Conservation (phyloP, 345 rosid genomes). For the Citrus medica region DNA sequence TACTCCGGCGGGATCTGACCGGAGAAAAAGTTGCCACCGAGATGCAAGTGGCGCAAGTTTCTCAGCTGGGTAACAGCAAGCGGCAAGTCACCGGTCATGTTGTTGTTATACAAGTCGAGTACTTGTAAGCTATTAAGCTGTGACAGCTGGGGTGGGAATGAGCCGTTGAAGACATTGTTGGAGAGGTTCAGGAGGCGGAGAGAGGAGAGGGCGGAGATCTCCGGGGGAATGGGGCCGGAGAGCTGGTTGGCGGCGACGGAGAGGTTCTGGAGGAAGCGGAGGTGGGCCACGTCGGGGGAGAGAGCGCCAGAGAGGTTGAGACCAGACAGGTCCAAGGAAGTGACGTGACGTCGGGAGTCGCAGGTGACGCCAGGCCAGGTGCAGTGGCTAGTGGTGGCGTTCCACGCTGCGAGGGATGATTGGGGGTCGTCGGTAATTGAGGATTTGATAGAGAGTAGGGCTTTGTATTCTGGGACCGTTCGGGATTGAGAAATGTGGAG, state of each 20-base stretch:
- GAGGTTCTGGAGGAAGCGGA: slow-evolving; percentile 58
- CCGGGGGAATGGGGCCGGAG: slow-evolving; percentile 67
- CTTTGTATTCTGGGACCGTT: slow-evolving; percentile 53
- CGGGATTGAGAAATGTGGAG: slow-evolving; percentile 44
- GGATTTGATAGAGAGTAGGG: slow-evolving; percentile 75
- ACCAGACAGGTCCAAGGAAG: slow-evolving; percentile 56
- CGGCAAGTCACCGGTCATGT: slow-evolving; percentile 75
- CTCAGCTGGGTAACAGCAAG: slow-evolving; percentile 56
- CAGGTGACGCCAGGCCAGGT: slow-evolving; percentile 69
- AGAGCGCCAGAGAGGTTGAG: slow-evolving; percentile 71
- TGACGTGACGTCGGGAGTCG: slow-evolving; percentile 66
- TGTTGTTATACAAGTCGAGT: slow-evolving; percentile 91
- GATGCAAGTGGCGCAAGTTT: slow-evolving; percentile 71
- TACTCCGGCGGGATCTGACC: slow-evolving; percentile 73
- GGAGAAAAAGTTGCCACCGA: slow-evolving; percentile 79
- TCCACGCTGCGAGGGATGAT: slow-evolving; percentile 64
- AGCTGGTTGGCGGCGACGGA: slow-evolving; percentile 55
- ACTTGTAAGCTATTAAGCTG: slow-evolving; percentile 57
- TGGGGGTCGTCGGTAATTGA: slow-evolving; percentile 56
- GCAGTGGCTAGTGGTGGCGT: slow-evolving; percentile 46
- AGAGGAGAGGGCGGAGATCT: slow-evolving; percentile 49
- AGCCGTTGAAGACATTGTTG: slow-evolving; percentile 68
- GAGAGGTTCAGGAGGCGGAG: slow-evolving; percentile 74
- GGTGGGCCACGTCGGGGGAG: slow-evolving; percentile 53
- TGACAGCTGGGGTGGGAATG: slow-evolving; percentile 63